These are phyloP conservation scores for Hyaloscypha variabilis DNA, from an alignment of 495 filamentous ascomycete species.

Conservation along the genomic window DNA sequence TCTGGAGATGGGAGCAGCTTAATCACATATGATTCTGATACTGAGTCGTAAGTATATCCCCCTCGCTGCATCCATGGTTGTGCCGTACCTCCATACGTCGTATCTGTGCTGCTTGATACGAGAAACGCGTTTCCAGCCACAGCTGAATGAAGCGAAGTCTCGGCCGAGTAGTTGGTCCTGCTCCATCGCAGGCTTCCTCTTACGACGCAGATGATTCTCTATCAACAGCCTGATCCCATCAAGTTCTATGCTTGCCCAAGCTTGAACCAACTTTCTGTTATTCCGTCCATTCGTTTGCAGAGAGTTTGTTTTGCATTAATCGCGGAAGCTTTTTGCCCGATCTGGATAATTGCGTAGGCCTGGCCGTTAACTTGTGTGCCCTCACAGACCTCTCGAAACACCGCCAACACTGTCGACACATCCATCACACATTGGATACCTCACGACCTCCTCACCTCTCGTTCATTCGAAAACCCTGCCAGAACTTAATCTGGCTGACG, in stretches of 20 bases:
- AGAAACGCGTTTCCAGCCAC: background rate
- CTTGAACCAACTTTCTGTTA: conserved; percentile 14
- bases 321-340: conserved; percentile 17
- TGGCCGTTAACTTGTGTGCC: conserved; percentile 11
- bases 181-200: conserved; percentile 15
- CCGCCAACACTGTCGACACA: conserved; percentile 65
- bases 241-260: conserved; percentile 24
- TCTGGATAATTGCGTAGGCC: conserved; percentile 20
- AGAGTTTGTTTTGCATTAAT: conserved; percentile 21
- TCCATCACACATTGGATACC: conserved; percentile 76
- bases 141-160: conserved; percentile 14
- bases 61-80: background rate
- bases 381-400: conserved; percentile 40
- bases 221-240: background rate
- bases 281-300: conserved; percentile 16
- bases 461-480: conserved; percentile 53
- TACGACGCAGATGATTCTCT: background rate
- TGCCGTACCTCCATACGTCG: background rate
- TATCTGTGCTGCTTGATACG: background rate
- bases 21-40: conserved; percentile 71
- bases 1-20: conserved; percentile 52
- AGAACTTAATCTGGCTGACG: conserved; percentile 1
- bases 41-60: conserved; percentile 61
- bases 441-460: conserved; percentile 81
- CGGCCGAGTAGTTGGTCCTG: conserved; percentile 2